A percentile compares a stretch with the other conserved stretches of the same genome.
phyloP scores from a whole-genome alignment of 23 red algal species.

The Gracilaria vermiculophylla region DNA sequence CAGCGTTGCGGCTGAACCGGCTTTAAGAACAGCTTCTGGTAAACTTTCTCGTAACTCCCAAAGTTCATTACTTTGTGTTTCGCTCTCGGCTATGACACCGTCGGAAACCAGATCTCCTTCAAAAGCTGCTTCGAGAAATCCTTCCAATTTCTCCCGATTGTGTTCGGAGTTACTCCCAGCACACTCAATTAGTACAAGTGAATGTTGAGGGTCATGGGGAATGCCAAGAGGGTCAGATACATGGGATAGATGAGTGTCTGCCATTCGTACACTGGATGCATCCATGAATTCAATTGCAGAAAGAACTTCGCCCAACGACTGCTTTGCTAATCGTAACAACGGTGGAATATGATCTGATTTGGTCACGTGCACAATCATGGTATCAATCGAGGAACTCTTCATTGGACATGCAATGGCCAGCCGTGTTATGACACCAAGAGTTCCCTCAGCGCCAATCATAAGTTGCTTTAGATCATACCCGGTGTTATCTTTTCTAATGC shows the following conservation, averaged over 20 bases:
- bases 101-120: constrained; percentile 58
- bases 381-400: constrained; percentile 55
- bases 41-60: constrained; percentile 92
- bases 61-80: constrained; percentile 69
- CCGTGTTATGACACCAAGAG: constrained; percentile 93
- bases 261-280: constrained; percentile 66
- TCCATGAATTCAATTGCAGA: constrained; percentile 99
- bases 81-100: constrained; percentile 85
- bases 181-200: constrained; percentile 92
- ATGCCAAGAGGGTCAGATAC: constrained; percentile 68
- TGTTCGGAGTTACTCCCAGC: constrained; percentile 67
- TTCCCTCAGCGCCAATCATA: constrained; percentile 93
- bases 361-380: constrained; percentile 57
- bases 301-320: constrained; percentile 77
- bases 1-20: constrained; percentile 66
- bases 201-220: constrained; percentile 15
- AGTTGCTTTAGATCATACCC: constrained; percentile 95
- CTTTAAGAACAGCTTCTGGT: constrained; percentile 81
- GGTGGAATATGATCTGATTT: constrained; percentile 58
- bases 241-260: constrained; percentile 43
- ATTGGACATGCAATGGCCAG: constrained; percentile 80
- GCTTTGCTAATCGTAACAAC: constrained; percentile 59
- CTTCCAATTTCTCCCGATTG: constrained; percentile 77
- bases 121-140: constrained; percentile 69
- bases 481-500: constrained; percentile 94